phyloP scores from a whole-genome alignment of 106 monocot genomes.

The Apostasia ramifera region DNA sequence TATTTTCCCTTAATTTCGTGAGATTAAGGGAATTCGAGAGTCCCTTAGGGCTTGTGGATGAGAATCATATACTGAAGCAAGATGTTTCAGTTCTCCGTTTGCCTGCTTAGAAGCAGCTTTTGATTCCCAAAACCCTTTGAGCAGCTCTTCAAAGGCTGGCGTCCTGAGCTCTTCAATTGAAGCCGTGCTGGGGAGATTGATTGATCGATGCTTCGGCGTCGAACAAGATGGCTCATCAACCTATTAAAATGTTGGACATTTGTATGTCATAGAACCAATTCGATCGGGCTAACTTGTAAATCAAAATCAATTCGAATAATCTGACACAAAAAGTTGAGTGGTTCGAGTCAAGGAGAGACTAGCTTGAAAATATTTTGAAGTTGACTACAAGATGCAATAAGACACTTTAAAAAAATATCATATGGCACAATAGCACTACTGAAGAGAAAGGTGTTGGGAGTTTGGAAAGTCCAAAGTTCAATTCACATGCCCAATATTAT shows the following conservation, averaged over 20 bases:
- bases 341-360: too few species aligned
- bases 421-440: too few species aligned
- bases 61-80: slow-evolving; percentile 31
- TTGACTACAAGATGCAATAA: too few species aligned
- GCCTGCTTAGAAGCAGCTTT: slow-evolving; percentile 39
- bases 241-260: slow-evolving; percentile 18
- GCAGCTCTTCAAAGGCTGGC: slow-evolving; percentile 76
- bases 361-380: too few species aligned
- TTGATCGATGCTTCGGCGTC: slow-evolving; percentile 56
- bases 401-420: too few species aligned
- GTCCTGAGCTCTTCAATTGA: slow-evolving; percentile 88
- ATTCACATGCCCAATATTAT: too few species aligned
- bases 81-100: slow-evolving; percentile 67
- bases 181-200: slow-evolving; percentile 54
- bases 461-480: too few species aligned
- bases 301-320: too few species aligned
- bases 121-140: slow-evolving; percentile 71
- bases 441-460: too few species aligned
- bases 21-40: slow-evolving; percentile 55
- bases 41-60: slow-evolving; percentile 46
- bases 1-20: slow-evolving; percentile 43
- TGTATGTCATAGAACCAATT: too few species aligned
- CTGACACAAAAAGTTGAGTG: too few species aligned
- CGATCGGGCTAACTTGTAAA: too few species aligned
- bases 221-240: slow-evolving; percentile 91